Conservation (phyloP, 352 stramenopile genomes). For the Phytophthora fragariae region DNA sequence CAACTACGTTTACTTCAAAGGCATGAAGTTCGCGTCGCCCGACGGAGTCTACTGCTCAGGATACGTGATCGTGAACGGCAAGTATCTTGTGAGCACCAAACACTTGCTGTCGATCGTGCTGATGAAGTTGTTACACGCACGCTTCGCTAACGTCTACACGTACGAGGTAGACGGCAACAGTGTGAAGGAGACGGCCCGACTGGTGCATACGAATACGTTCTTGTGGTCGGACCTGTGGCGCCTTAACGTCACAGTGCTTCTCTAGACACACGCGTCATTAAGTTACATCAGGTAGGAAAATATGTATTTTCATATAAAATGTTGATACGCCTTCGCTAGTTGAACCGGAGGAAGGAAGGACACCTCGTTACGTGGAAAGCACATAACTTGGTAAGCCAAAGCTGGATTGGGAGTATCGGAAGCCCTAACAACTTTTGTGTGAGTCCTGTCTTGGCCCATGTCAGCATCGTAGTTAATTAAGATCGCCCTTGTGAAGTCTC, state of each 20-base stretch:
- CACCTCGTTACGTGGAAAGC: slow-evolving; percentile 2
- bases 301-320: background rate
- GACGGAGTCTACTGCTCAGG: slow-evolving; percentile 48
- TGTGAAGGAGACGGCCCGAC: slow-evolving; percentile 38
- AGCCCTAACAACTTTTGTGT: slow-evolving; percentile 25
- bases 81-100: slow-evolving; percentile 43
- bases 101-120: slow-evolving; percentile 36
- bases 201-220: slow-evolving; percentile 43
- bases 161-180: slow-evolving; percentile 48
- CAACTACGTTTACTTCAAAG: slow-evolving; percentile 49
- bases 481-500: slow-evolving; percentile 18
- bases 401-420: slow-evolving; percentile 22
- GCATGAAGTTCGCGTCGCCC: slow-evolving; percentile 47
- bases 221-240: slow-evolving; percentile 36
- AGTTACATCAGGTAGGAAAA: background rate
- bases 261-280: background rate
- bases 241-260: slow-evolving; percentile 38
- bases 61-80: slow-evolving; percentile 49
- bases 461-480: slow-evolving; percentile 18
- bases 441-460: slow-evolving; percentile 25
- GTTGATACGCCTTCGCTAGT: background rate
- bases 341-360: background rate
- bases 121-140: slow-evolving; percentile 40
- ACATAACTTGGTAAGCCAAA: slow-evolving; percentile 31
- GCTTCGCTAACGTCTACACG: slow-evolving; percentile 31